phyloP scores from a whole-genome alignment of 2,329 filamentous ascomycete genomes.

The Chaetothyriales sp. region DNA sequence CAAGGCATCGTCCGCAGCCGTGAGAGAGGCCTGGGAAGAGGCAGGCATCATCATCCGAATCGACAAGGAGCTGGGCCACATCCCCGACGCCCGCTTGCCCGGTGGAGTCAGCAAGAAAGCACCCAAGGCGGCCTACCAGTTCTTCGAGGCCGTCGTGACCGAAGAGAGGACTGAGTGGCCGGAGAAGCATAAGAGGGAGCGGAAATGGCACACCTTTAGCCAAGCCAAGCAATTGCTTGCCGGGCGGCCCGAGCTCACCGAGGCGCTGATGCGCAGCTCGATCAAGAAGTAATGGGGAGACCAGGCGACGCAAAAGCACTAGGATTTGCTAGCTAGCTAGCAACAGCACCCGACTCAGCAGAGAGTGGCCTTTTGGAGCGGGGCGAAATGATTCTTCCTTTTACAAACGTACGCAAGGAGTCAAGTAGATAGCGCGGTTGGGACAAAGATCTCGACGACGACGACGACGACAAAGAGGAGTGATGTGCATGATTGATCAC shows the following conservation, averaged over 20 bases:
- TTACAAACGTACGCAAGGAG: neutral
- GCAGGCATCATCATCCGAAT: slow-evolving; percentile 80
- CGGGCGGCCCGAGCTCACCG: slow-evolving; percentile 70
- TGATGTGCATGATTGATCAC: neutral
- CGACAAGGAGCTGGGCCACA: slow-evolving; percentile 71
- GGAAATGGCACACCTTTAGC: slow-evolving; percentile 76
- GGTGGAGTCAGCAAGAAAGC: slow-evolving; percentile 41
- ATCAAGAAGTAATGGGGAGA: slow-evolving; percentile 33
- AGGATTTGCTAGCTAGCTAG: neutral
- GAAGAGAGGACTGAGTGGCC: slow-evolving; percentile 82
- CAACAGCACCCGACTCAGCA: neutral
- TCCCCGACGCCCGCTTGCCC: slow-evolving; percentile 59
- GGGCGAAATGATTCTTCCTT: neutral
- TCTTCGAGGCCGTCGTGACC: slow-evolving; percentile 70
- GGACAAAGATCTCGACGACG: neutral
- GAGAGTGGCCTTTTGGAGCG: neutral
- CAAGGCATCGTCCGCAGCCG: slow-evolving; percentile 69
- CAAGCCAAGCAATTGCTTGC: slow-evolving; percentile 68
- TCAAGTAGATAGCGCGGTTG: neutral
- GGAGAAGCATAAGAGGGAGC: slow-evolving; percentile 78
- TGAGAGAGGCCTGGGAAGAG: slow-evolving; percentile 93
- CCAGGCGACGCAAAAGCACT: neutral
- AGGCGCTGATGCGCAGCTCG: slow-evolving; percentile 71
- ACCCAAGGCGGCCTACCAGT: slow-evolving; percentile 51
- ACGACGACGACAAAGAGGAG: neutral